Percentiles rank a stretch among this genome's conserved stretches.
These are phyloP conservation scores for Chalaropsis thielavioides DNA, from an alignment of 2,329 filamentous ascomycete genomes.

Conservation along the genomic window DNA sequence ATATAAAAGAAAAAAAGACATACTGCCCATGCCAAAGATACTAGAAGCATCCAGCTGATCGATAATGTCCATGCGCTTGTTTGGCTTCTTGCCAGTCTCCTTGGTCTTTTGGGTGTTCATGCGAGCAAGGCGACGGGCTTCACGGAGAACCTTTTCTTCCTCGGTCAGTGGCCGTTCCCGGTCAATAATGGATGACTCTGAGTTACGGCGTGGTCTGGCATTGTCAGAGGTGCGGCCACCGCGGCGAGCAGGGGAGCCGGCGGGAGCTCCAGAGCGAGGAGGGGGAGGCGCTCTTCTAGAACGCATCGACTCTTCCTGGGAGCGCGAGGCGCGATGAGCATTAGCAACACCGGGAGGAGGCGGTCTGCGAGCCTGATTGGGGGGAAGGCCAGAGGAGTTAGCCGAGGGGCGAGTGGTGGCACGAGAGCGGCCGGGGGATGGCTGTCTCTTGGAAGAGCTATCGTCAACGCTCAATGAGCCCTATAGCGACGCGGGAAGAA, in stretches of 20 bases:
- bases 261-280: conserved; percentile 52
- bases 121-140: conserved; percentile 37
- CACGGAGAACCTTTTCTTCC: conserved; percentile 40
- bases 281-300: conserved; percentile 30
- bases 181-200: conserved; percentile 60
- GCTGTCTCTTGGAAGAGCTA: conserved; percentile 47
- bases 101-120: conserved; percentile 28
- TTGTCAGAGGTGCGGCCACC: conserved; percentile 28
- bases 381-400: conserved; percentile 3
- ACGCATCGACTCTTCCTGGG: conserved; percentile 27
- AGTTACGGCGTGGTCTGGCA: conserved; percentile 53
- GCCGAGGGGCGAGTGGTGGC: conserved; percentile 17
- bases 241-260: conserved; percentile 45
- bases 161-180: conserved; percentile 44
- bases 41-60: conserved; percentile 94
- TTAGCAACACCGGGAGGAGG: conserved; percentile 45
- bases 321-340: conserved; percentile 52
- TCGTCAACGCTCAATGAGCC: conserved; percentile 40
- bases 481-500: background rate
- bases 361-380: conserved; percentile 27
- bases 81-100: conserved; percentile 35
- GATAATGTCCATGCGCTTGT: conserved; percentile 64
- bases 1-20: background rate
- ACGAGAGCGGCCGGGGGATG: conserved; percentile 22
- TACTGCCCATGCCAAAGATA: conserved; percentile 84